Evolutionary conservation across 2,329 filamentous ascomycete genomes (phyloP).

Genomic region (Emmonsiellopsis sp.): DNA sequence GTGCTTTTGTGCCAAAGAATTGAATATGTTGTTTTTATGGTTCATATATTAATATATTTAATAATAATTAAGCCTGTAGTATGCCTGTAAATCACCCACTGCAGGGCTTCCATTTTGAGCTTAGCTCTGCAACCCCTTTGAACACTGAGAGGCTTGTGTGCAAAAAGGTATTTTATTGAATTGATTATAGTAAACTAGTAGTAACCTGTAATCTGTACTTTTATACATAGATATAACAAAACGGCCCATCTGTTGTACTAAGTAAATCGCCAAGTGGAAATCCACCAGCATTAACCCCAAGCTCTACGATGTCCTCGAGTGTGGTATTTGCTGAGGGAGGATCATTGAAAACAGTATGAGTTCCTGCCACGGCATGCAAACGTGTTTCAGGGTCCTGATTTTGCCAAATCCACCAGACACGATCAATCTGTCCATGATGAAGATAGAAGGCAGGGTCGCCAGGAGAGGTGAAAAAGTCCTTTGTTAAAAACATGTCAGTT

Average conservation of each 20-base stretch:
- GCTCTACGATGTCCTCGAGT: conserved; percentile 14
- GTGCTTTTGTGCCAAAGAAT: too few species aligned
- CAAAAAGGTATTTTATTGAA: too few species aligned
- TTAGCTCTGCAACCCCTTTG: too few species aligned
- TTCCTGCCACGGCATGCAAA: neutral
- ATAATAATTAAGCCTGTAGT: too few species aligned
- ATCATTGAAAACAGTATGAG: neutral
- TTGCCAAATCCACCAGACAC: conserved; percentile 11
- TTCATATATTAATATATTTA: too few species aligned
- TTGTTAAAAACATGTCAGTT: neutral
- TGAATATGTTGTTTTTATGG: too few species aligned
- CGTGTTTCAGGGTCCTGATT: neutral
- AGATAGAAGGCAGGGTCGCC: conserved; percentile 10
- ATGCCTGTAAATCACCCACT: too few species aligned
- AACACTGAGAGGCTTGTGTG: too few species aligned
- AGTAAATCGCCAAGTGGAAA: conserved; percentile 10
- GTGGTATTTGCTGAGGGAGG: conserved; percentile 12
- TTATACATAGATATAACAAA: conserved; percentile 14
- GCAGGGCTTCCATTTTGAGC: too few species aligned
- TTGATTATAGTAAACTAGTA: too few species aligned
- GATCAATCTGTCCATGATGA: conserved; percentile 10
- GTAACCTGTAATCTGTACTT: neutral
- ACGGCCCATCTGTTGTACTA: conserved; percentile 12
- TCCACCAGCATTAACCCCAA: conserved; percentile 8
- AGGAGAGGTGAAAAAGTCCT: conserved; percentile 3